phyloP scores from a whole-genome alignment of 2,329 filamentous ascomycete species.

The Metarhizium humberi region DNA sequence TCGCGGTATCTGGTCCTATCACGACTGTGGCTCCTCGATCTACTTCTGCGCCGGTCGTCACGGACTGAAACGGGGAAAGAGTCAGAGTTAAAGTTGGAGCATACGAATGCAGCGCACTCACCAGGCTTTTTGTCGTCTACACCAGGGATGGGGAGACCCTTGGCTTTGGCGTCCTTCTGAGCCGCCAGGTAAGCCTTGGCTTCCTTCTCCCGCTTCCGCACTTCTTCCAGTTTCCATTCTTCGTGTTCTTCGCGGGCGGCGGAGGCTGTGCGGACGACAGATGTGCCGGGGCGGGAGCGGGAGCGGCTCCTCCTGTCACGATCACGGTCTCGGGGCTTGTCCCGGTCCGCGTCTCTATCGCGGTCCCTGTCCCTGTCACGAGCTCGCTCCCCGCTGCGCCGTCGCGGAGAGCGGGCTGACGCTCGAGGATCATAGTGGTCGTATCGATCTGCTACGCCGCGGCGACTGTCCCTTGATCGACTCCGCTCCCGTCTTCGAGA shows the following conservation, averaged over 20 bases:
- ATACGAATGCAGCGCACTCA: neutral
- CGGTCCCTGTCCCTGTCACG: constrained; percentile 13
- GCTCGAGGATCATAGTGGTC: constrained; percentile 13
- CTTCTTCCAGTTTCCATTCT: constrained; percentile 51
- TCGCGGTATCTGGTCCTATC: constrained; percentile 25
- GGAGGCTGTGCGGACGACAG: constrained; percentile 27
- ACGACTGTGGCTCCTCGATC: constrained; percentile 20
- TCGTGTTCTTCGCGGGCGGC: constrained; percentile 39
- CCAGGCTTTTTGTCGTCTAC: constrained; percentile 38
- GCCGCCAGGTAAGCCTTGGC: constrained; percentile 56
- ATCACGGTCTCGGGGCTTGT: constrained; percentile 5
- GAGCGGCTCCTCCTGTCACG: constrained; percentile 32
- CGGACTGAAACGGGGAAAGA: neutral
- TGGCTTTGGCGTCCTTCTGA: constrained; percentile 50
- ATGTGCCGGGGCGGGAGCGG: constrained; percentile 28
- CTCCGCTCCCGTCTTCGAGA: constrained; percentile 12
- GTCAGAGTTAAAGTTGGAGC: neutral
- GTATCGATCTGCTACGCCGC: constrained; percentile 4
- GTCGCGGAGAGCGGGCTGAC: constrained; percentile 13
- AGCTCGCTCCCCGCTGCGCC: constrained; percentile 17
- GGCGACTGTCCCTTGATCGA: constrained; percentile 13
- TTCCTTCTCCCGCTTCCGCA: constrained; percentile 52
- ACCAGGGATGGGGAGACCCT: constrained; percentile 48
- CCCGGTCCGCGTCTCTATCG: constrained; percentile 14
- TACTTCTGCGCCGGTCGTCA: constrained; percentile 21